These are phyloP conservation scores for Pseudogymnoascus sp. DNA, from an alignment of 2,329 filamentous ascomycete species.

Conservation along the genomic window DNA sequence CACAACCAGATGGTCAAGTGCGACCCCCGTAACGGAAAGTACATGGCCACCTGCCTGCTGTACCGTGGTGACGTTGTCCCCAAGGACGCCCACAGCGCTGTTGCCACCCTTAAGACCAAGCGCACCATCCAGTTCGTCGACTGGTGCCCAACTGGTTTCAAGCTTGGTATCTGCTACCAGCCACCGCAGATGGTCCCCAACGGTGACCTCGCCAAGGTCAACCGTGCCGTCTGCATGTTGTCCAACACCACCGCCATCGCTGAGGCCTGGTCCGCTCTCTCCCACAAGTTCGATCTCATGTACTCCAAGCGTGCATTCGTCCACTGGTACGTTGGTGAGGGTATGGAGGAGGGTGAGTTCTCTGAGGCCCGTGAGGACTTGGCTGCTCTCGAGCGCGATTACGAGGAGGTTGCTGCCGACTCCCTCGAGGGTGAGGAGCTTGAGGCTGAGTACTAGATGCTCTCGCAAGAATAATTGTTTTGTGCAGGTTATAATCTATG, in stretches of 20 bases:
- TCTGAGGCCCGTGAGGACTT: slow-evolving; percentile 97
- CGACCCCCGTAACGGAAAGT: slow-evolving; percentile 96
- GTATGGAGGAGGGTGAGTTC: slow-evolving; percentile 99
- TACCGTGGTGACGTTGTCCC: slow-evolving; percentile 98
- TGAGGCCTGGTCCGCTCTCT: slow-evolving; percentile 94
- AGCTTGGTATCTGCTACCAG: slow-evolving; percentile 99
- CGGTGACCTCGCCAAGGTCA: slow-evolving; percentile 94
- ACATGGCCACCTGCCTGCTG: slow-evolving; percentile 97
- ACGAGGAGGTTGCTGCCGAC: slow-evolving; percentile 96
- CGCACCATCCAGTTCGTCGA: slow-evolving; percentile 98
- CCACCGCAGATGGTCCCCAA: slow-evolving; percentile 92
- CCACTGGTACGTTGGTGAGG: slow-evolving; percentile 99
- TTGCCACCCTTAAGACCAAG: slow-evolving; percentile 98
- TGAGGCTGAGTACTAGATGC: slow-evolving; percentile 80
- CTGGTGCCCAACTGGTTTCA: slow-evolving; percentile 99
- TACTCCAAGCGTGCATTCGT: slow-evolving; percentile 99
- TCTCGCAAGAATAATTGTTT: slow-evolving; percentile 20
- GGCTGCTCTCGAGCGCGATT: slow-evolving; percentile 94
- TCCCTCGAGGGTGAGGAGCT: slow-evolving; percentile 75
- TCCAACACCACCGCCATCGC: slow-evolving; percentile 98
- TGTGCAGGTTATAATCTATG: slow-evolving; percentile 25
- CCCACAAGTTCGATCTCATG: slow-evolving; percentile 99
- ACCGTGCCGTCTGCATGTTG: slow-evolving; percentile 98
- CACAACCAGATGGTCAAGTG: slow-evolving; percentile 99
- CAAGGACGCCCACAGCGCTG: slow-evolving; percentile 86